Evolutionary conservation across 768 basidiomycete genomes (phyloP).

Genomic region (Suillus decipiens): DNA sequence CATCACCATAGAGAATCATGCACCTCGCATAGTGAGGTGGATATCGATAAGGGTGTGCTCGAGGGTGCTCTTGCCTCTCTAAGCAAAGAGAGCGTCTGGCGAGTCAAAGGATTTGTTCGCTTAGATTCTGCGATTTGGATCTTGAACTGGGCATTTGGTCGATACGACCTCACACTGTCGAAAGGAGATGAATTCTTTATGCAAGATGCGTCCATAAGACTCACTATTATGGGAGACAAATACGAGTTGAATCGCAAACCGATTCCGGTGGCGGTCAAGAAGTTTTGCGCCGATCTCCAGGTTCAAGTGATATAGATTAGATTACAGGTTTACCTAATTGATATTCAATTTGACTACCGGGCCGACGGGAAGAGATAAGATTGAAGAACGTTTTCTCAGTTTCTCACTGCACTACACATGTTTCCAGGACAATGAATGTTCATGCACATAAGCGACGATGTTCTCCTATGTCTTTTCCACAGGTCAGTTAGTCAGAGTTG

Average conservation of each 20-base stretch:
- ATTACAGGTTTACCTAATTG: constrained; percentile 1
- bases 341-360: constrained; percentile 8
- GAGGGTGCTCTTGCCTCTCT: constrained; percentile 49
- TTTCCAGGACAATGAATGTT: constrained; percentile 9
- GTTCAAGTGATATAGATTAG: constrained; percentile 33
- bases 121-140: constrained; percentile 50
- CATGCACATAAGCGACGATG: constrained; percentile 22
- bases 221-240: constrained; percentile 93
- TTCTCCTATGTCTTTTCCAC: constrained; percentile 29
- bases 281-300: constrained; percentile 51
- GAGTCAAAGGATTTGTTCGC: constrained; percentile 85
- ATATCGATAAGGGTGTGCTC: constrained; percentile 42
- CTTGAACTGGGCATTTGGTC: constrained; percentile 93
- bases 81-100: constrained; percentile 71
- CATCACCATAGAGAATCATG: constrained; percentile 17
- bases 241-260: constrained; percentile 64
- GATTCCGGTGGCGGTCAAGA: constrained; percentile 40
- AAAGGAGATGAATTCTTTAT: constrained; percentile 23
- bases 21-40: constrained; percentile 13
- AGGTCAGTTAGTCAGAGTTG: constrained; percentile 26
- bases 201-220: constrained; percentile 43
- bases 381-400: constrained; percentile 17
- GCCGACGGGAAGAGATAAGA: constrained; percentile 17
- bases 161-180: constrained; percentile 64
- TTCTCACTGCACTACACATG: constrained; percentile 12